Evolutionary conservation across 1,284 basidiomycete genomes (phyloP).

Genomic region (Blastosporella zonata): DNA sequence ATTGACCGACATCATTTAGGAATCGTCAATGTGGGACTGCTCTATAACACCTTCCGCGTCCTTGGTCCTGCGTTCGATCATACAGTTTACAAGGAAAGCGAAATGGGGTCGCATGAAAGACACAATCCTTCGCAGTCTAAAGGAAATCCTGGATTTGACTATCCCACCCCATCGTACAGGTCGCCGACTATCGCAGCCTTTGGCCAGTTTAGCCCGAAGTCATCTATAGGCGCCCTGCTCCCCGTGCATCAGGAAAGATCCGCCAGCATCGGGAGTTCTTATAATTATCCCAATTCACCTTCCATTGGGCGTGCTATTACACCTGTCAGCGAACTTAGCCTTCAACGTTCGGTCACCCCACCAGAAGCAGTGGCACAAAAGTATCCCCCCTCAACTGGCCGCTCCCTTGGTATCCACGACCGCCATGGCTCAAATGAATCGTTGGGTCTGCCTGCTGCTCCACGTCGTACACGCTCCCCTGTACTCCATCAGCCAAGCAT

Average conservation of each 20-base stretch:
- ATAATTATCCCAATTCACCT: slow-evolving; percentile 23
- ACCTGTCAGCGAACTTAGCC: slow-evolving; percentile 28
- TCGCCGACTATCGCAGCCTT: slow-evolving; percentile 10
- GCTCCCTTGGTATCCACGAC: slow-evolving; percentile 15
- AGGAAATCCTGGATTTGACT: slow-evolving; percentile 19
- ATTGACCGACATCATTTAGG: slow-evolving; percentile 37
- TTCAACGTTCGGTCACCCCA: slow-evolving; percentile 27
- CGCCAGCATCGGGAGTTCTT: slow-evolving; percentile 23
- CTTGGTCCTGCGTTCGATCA: slow-evolving; percentile 50
- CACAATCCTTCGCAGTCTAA: slow-evolving; percentile 3
- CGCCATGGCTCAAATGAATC: slow-evolving; percentile 22
- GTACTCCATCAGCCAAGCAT: slow-evolving; percentile 18
- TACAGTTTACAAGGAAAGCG: slow-evolving; percentile 23
- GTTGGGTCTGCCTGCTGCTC: slow-evolving; percentile 27
- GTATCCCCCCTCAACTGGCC: slow-evolving; percentile 7
- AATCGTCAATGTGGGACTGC: slow-evolving; percentile 57
- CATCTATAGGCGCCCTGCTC: slow-evolving; percentile 19
- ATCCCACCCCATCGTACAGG: slow-evolving; percentile 16
- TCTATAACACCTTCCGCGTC: slow-evolving; percentile 67
- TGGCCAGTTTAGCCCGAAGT: slow-evolving; percentile 9
- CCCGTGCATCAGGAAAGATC: slow-evolving; percentile 24
- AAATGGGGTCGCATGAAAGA: slow-evolving; percentile 8
- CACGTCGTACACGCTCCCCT: slow-evolving; percentile 28
- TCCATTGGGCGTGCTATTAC: slow-evolving; percentile 35
- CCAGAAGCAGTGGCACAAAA: slow-evolving; percentile 19